Percentiles rank a stretch among this genome's conserved stretches.
phyloP scores from a whole-genome alignment of 1,284 basidiomycete genomes.

The Puccinia novopanici region DNA sequence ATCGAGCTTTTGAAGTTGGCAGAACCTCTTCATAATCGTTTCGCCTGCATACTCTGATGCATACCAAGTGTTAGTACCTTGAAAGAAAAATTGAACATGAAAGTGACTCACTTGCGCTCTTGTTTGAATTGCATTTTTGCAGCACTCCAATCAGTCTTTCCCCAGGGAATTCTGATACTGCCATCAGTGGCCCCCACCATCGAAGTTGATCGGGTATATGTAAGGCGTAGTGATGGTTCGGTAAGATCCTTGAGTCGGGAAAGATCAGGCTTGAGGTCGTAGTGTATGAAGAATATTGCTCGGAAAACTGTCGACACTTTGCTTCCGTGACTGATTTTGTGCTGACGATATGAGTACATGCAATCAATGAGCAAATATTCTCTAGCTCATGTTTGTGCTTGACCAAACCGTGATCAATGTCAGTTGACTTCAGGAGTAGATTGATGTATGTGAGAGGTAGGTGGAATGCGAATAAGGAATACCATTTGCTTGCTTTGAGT shows the following conservation, averaged over 20 bases:
- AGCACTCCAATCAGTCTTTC: no score
- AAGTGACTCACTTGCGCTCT: neutral
- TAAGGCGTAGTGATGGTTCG: conserved; percentile 38
- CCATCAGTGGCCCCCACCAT: conserved; percentile 14
- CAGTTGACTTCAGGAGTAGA: neutral
- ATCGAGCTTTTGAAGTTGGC: neutral
- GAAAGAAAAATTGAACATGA: no score
- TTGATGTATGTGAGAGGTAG: neutral
- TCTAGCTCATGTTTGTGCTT: neutral
- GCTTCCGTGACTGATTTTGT: neutral
- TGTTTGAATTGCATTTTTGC: no score
- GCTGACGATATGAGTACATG: conserved; percentile 15
- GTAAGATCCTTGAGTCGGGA: neutral
- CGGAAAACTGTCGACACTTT: neutral
- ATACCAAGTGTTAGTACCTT: no score
- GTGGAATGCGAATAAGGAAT: conserved; percentile 25
- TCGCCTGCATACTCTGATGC: neutral
- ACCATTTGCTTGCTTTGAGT: conserved; percentile 37
- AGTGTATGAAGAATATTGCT: neutral
- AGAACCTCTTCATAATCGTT: neutral
- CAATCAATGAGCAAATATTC: conserved; percentile 4
- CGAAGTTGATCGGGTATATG: conserved; percentile 12
- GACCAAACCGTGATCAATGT: neutral
- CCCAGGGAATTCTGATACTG: conserved; percentile 1
- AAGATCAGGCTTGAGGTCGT: neutral